These are phyloP conservation scores for Lichina pygmaea DNA, from an alignment of 495 filamentous ascomycete genomes.

Conservation along the genomic window DNA sequence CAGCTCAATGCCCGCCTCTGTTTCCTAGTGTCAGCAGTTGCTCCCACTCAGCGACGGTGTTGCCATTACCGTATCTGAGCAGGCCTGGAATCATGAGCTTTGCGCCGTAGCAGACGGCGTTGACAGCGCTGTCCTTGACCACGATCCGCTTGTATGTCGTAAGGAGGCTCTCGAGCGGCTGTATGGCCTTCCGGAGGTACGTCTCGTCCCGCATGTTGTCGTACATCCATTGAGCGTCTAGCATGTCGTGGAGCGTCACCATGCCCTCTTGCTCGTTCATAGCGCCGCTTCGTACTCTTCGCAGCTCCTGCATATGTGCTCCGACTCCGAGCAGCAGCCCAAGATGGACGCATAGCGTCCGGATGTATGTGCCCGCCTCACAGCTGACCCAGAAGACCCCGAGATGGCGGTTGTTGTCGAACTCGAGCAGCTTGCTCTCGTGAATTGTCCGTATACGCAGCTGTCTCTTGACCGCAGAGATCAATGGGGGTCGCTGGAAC, in stretches of 20 bases:
- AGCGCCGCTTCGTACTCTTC: constrained; percentile 76
- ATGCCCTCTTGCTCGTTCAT: constrained; percentile 74
- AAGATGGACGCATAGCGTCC: constrained; percentile 89
- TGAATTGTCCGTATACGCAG: constrained; percentile 91
- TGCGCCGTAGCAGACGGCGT: constrained; percentile 91
- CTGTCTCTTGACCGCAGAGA: constrained; percentile 95
- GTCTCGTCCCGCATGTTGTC: constrained; percentile 81
- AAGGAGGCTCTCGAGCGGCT: constrained; percentile 72
- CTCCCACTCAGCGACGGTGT: not conserved
- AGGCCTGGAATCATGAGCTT: constrained; percentile 95
- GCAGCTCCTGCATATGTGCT: constrained; percentile 95
- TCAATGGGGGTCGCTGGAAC: constrained; percentile 89
- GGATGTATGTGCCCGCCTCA: constrained; percentile 94
- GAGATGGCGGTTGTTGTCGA: constrained; percentile 92
- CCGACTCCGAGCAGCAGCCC: constrained; percentile 81
- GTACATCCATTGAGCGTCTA: constrained; percentile 80
- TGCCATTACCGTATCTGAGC: constrained; percentile 45
- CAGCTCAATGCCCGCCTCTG: constrained; percentile 64
- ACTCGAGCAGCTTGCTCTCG: constrained; percentile 84
- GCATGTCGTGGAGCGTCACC: constrained; percentile 84
- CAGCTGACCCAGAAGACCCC: constrained; percentile 98
- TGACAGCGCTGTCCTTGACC: constrained; percentile 89
- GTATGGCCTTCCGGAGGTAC: constrained; percentile 66
- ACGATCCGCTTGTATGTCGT: constrained; percentile 84
- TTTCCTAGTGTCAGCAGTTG: not conserved